Evolutionary conservation across 2,329 filamentous ascomycete genomes (phyloP).

Genomic region (Diaporthe nobilis): DNA sequence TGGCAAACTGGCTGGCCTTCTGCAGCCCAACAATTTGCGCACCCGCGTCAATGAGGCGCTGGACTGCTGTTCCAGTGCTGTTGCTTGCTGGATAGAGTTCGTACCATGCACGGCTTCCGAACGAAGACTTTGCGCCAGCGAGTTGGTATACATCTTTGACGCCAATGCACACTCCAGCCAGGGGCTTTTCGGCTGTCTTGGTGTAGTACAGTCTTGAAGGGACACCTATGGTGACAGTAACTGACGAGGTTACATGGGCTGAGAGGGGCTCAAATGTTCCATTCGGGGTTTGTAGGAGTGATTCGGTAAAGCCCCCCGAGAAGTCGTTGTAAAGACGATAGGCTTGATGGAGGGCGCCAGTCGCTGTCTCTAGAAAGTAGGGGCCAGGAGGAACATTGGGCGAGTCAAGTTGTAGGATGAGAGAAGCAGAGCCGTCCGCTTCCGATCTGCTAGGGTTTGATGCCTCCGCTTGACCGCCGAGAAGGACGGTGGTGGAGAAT

Average conservation of each 20-base stretch:
- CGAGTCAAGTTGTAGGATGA: background rate
- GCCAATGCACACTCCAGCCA: background rate
- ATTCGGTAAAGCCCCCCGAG: background rate
- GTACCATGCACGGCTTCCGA: background rate
- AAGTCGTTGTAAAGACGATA: background rate
- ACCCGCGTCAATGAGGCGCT: background rate
- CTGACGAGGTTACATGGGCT: background rate
- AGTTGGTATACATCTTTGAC: background rate
- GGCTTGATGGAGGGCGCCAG: background rate
- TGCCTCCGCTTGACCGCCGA: background rate
- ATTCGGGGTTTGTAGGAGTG: background rate
- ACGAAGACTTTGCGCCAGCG: background rate
- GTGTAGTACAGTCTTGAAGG: conserved; percentile 2
- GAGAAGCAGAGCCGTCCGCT: background rate
- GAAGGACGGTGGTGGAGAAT: background rate
- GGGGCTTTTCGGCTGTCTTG: background rate
- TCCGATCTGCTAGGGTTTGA: background rate
- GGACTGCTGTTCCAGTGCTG: background rate
- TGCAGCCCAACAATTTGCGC: background rate
- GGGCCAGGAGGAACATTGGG: background rate
- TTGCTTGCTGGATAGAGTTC: background rate
- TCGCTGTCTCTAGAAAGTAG: background rate
- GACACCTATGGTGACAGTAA: background rate
- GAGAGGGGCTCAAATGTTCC: background rate
- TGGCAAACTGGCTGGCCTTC: background rate